Evolutionary conservation across 2,329 filamentous ascomycete genomes (phyloP), one percentile per base, ranked within the genome.

Genomic region (Fusarium veterinarium): DNA sequence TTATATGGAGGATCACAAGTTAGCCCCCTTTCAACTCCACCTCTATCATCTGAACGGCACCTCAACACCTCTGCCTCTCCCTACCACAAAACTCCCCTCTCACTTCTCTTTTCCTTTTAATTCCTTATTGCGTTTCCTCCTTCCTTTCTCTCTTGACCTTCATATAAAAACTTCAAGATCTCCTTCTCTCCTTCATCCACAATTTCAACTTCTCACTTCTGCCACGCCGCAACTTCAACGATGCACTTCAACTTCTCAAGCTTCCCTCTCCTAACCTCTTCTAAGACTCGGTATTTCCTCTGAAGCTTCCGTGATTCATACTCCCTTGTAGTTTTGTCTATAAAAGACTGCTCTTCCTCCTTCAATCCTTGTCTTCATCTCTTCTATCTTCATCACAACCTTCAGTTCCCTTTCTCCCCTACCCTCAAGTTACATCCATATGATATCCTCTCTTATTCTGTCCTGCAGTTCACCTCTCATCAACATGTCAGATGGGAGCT

Each of bases 401-500:
- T n/a, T 7, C 17, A 20, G 28, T n/a, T 28, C 35, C 19, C 13
- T 40, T 31, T 3, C 12, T 52, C 19, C 4, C 19, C 8, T 31
- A 20, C 2, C 16, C 11, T 30, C 17, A 28, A 30, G 13, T 23
- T 20, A 37, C 16, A 37, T 46, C 8, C 6, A 55, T 28, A 23
- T 6, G 12, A n/a, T 6, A 16, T 48, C 30, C 7, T 14, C 44
- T 30, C 12, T 31, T 59, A 16, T 33, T 8, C n/a, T 28, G 3
- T n/a, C 25, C 30, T 28, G 12, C 20, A 20, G 14, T 41, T 7
- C 10, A 44, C 20, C 16, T 38, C 6, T 28, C 13, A 51, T 45
- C 30, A 57, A 28, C 2, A 74, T 74, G 72, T 55, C 72, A 35
- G 57, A 69, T n/a, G n/a, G 16, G 12, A 64, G 40, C 31, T 14